Evolutionary conservation across 257 asterid genomes (phyloP), one percentile per base, ranked within the genome.

Genomic region (Ehretia macrophylla): DNA sequence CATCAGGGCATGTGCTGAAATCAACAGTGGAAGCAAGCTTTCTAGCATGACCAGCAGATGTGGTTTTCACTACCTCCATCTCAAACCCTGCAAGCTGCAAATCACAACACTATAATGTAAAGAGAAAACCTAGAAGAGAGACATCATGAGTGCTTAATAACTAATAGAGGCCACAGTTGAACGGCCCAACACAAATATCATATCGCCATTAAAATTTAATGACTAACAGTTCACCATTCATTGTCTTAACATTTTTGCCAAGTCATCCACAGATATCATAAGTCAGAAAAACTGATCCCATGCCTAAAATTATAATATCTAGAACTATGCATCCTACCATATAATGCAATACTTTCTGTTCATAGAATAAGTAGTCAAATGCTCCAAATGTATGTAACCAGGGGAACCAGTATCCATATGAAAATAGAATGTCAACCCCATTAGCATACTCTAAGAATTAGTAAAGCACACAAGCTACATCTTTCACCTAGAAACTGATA

Each of bases 41-140:
- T 77, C 84, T 85, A 32, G 99, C 99, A 85, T 93, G 99, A 64
- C 99, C 99, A 63, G 97, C 97, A 70, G 86, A 85, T 75, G 90
- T 83, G 67, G 99, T 93, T 69, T 93, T 89, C 49, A 83, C 94
- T 64, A 93, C 85, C 74, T 89, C 96, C 75, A 93, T 76, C 77
- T 89, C 85, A 81, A 93, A 93, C 67, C 99, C 99, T 8, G 99
- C 97, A 69, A 93, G 95, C 99, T 93, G 93, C 65, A 69, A 66
- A 63, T 70, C 60, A 50, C 38, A 53, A 55, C 6, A 57, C 13
- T 19, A 37, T 17, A n/a, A 39, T 16, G 56, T 42, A 42, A 42
- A 42, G 2, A 42, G 16, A 42, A 42, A 42, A 14, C 16, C 16
- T 42, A 3, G 16, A 4, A 42, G 14, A 42, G 8, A 42, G 35